Percentiles rank a stretch among this genome's conserved stretches.
These are phyloP conservation scores for Millerago galiae DNA, from an alignment of 805 yeast genomes.

Conservation along the genomic window DNA sequence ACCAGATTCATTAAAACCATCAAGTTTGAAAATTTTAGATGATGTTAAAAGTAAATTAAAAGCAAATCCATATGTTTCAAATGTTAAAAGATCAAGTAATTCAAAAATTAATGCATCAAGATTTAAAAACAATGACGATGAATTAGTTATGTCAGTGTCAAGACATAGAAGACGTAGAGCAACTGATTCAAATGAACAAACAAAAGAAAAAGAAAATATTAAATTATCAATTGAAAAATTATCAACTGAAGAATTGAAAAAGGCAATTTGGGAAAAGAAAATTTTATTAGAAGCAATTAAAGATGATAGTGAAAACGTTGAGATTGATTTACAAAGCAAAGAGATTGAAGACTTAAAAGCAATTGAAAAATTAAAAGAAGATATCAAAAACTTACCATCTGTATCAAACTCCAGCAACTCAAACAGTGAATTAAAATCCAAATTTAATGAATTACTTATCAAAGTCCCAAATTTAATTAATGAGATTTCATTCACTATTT, in stretches of 20 bases:
- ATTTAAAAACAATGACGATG: slow-evolving; percentile 76
- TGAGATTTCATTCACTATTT: slow-evolving; percentile 55
- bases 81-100: slow-evolving; percentile 22
- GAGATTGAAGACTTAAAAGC: slow-evolving; percentile 38
- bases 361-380: slow-evolving; percentile 36
- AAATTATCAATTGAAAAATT: slow-evolving; percentile 9
- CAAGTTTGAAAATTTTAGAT: slow-evolving; percentile 71
- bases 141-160: slow-evolving; percentile 24
- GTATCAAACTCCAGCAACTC: slow-evolving; percentile 28
- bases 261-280: slow-evolving; percentile 67
- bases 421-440: slow-evolving; percentile 30
- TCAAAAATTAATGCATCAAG: slow-evolving; percentile 33
- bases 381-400: slow-evolving; percentile 42
- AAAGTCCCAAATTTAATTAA: slow-evolving; percentile 59
- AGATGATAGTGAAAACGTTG: slow-evolving; percentile 25
- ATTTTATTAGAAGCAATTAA: slow-evolving; percentile 49
- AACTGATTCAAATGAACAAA: not conserved
- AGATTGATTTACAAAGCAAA: slow-evolving; percentile 38
- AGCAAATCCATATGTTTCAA: slow-evolving; percentile 5
- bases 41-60: slow-evolving; percentile 54
- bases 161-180: slow-evolving; percentile 24
- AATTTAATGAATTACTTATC: slow-evolving; percentile 22
- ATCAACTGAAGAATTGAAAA: slow-evolving; percentile 51
- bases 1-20: slow-evolving; percentile 89
- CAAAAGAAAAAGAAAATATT: not conserved